Evolutionary conservation across 2,329 filamentous ascomycete genomes (phyloP), one percentile per base, ranked within the genome.

Genomic region (Xylariaceae sp.): DNA sequence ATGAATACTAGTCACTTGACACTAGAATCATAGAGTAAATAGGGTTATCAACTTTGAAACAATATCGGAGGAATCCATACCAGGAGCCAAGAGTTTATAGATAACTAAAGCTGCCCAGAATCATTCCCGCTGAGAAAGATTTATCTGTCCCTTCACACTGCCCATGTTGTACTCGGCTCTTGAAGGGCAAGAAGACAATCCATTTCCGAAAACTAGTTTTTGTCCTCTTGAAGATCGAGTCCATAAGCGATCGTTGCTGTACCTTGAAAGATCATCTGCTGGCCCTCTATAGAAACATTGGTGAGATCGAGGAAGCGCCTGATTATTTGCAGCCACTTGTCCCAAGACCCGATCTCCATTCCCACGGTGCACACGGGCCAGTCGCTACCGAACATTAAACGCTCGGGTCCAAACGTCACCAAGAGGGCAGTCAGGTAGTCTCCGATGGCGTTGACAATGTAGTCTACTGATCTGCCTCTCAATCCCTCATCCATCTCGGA

Each of bases 381-480:
- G 68, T 96, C 90, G 56, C 87, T 91, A 19, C 86, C 91, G 68
- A 94, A 96, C 85, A 97, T 90, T 64, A 94, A 78, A 55, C 89
- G 78, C 18, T 74, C 65, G 0, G 86, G 71, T 1, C 87, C 84
- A 62, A 96, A 96, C 27, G 83, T 78, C 45, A 95, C 80, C 15
- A 36, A 36, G 1, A 91, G 72, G 45, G 86, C 80, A 52, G 83
- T 80, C 2, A 89, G 78, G 85, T 89, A 95, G 19, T 85, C 84
- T 51, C 78, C 75, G 17, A 88, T 75, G 38, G 77, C 76, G 53
- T 78, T 72, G 56, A 89, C 83, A 49, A 90, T 78, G 33, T 80
- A 75, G 49, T 78, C 71, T 32, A 76, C 65, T 10, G 75, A 66
- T 22, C 75, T 71, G 19, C 63, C 66, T 59, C 73, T 74, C 56